Base-by-base conservation (phyloP, 768 basidiomycete genomes). In the Suillus bovinus region DNA sequence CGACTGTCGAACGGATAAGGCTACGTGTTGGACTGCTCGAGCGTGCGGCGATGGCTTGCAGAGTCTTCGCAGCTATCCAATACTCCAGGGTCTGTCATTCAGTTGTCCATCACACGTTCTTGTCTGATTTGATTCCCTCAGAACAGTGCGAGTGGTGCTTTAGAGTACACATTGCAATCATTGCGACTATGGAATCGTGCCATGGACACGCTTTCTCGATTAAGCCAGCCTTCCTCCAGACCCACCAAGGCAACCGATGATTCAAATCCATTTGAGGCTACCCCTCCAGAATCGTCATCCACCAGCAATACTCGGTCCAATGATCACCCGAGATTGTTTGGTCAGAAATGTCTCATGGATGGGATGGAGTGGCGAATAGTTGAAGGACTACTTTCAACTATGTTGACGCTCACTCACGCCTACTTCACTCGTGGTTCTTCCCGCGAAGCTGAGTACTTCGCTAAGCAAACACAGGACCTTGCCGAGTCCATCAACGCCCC, bases 401-500 rank as follows among this genome's bases (percentile, higher is more conserved):
- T 91, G 3, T 83, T 96, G 62, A 79, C 85, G 3, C 78, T 96
- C 8, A 79, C 84, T 0, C 81, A 85, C 9, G 80, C 84, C 0
- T 93, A 94, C 67, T 79, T 86, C 22, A 72, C 77, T 0, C 85
- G 93, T 20, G 96, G 96, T 0, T 93, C 94, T 6, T 84, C 88
- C 4, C 84, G 90, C 24, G 94, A 96, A 68, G 88, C 93, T 2
- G 88, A 93, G 63, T 95, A 90, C 68, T 96, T 94, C 70, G 81
- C 89, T 0, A 80, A 88, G 44, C 89, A 94, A 70, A 91, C 90
- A 1, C 77, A 82, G n/a, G 85, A 87, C 22, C 77, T 98, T 1
- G 91, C 93, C 0, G 77, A 81, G 53, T 80, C 88, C 7, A 71
- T 94, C 13, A 87, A 87, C 63, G 84, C 89, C 0, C 86, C 89